A percentile compares a stretch with the other conserved stretches of the same genome.
Conservation (phyloP, 176 grass and related monocot genomes). For the Lolium perenne region DNA sequence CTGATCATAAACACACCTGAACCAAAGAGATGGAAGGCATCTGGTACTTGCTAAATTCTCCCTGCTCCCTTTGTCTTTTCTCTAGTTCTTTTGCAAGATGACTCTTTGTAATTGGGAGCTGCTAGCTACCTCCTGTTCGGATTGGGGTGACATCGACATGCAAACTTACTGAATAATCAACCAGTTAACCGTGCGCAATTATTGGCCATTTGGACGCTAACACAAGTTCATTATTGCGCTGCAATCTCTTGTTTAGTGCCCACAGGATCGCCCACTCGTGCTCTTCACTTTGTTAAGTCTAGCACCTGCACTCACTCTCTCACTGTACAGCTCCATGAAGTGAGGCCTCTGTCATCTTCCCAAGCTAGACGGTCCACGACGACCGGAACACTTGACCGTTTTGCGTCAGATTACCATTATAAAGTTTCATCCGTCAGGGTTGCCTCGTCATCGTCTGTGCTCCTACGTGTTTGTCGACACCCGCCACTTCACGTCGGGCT, state of each 20-base stretch:
- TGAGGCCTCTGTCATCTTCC: constrained; percentile 2
- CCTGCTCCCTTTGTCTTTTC: constrained; percentile 38
- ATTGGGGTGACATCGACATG: constrained; percentile 38
- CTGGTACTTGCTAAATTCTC: constrained; percentile 33
- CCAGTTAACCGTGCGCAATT: constrained; percentile 23
- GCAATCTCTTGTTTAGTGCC: constrained; percentile 29
- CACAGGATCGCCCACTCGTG: constrained; percentile 57
- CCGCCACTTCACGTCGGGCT: neutral
- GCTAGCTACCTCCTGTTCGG: constrained; percentile 37
- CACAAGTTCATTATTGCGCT: constrained; percentile 20
- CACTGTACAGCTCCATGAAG: neutral
- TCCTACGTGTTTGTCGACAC: constrained; percentile 53
- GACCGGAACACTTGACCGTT: neutral
- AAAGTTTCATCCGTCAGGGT: neutral
- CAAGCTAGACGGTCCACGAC: neutral
- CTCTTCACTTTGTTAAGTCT: neutral
- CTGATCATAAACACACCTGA: neutral
- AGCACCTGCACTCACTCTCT: neutral
- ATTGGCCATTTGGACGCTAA: constrained; percentile 54
- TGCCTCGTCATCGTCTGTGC: constrained; percentile 21
- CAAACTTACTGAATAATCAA: neutral
- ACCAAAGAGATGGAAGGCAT: constrained; percentile 37
- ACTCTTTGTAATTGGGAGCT: constrained; percentile 39
- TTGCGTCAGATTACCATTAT: constrained; percentile 3
- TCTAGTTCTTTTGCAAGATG: neutral